Evolutionary conservation across 345 rosid species (phyloP), one percentile per base, ranked within the genome.

Genomic region (Lepidium africanum): DNA sequence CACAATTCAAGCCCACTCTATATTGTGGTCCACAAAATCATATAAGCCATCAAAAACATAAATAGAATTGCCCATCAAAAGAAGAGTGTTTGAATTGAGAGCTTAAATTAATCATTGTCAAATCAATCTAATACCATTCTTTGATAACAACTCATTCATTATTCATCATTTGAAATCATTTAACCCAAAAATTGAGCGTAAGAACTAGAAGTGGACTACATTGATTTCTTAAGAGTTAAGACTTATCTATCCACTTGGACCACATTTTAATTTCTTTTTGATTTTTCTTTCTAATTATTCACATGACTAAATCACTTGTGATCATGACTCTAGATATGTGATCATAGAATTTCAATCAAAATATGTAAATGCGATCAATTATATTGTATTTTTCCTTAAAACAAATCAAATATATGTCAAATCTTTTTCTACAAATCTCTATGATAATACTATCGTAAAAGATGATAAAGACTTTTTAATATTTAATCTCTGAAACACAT

Each of bases 181-280:
- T 56, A 47, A 27, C 57, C 35, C 4, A 30, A 33, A 67, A 43
- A n/a, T 19, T 45, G 12, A 55, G 25, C 45, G 13, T 42, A 12
- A 10, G 45, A 43, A 35, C 12, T 67, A 10, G 45, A 43, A 35
- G 15, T 67, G 16, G 63, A 55, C 51, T 35, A 15, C 43, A 58
- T 69, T 46, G 4, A 14, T 47, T 47, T 36, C 73, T 67, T 54
- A 13, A 23, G 19, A 57, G 65, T 48, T 45, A 58, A 23, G 19
- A 57, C 73, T 48, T 45, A 58, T 58, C 49, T 32, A 39, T 59
- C 58, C 4, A 47, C 39, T 58, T 69, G 58, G 57, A 69, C 65
- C 65, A 37, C 65, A 21, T 10, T 35, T 45, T 46, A 37, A 33
- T 12, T 46, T 11, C 9, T 3, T 27, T 21, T 57, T 57, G 65